Percentiles rank a stretch among this genome's conserved stretches.
Evolutionary conservation across 2,329 filamentous ascomycete genomes (phyloP).

Genomic region (Fusarium buxicola): DNA sequence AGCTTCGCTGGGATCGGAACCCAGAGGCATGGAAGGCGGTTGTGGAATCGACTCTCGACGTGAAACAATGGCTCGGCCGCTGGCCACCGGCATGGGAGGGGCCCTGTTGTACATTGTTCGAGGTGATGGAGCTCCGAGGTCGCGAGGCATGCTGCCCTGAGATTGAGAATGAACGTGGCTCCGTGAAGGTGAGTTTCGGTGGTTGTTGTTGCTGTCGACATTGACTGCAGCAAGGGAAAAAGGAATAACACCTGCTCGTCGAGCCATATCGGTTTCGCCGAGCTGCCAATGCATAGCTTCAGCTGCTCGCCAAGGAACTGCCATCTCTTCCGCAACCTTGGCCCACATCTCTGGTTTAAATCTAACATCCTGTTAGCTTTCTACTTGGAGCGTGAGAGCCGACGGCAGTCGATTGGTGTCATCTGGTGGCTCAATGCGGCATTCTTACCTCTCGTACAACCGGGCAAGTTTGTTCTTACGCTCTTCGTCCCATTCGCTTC

Average conservation of each 20-base stretch:
- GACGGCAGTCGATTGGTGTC: not conserved
- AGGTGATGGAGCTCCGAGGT: conserved; percentile 57
- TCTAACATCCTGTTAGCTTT: conserved; percentile 60
- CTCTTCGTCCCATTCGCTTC: conserved; percentile 96
- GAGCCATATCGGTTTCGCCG: conserved; percentile 92
- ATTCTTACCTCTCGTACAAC: conserved; percentile 87
- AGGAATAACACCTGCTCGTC: conserved; percentile 87
- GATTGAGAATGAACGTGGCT: conserved; percentile 59
- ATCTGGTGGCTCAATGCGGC: not conserved
- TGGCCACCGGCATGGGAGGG: conserved; percentile 48
- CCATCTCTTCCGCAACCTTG: conserved; percentile 94
- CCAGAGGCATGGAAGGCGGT: conserved; percentile 46
- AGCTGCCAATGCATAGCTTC: conserved; percentile 99
- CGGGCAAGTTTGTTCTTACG: conserved; percentile 96
- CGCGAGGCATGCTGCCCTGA: conserved; percentile 59
- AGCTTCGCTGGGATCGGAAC: conserved; percentile 48
- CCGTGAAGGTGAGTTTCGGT: conserved; percentile 54
- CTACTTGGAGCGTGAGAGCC: not conserved
- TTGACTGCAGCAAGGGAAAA: conserved; percentile 76
- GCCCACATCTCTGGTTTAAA: conserved; percentile 99
- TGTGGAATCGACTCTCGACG: conserved; percentile 57
- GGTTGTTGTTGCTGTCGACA: conserved; percentile 55
- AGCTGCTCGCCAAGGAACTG: conserved; percentile 92
- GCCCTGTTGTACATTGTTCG: conserved; percentile 55
- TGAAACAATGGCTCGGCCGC: conserved; percentile 52